These are phyloP conservation scores for Selenicereus undatus DNA, from an alignment of 148 eudicot genomes.

Conservation along the genomic window DNA sequence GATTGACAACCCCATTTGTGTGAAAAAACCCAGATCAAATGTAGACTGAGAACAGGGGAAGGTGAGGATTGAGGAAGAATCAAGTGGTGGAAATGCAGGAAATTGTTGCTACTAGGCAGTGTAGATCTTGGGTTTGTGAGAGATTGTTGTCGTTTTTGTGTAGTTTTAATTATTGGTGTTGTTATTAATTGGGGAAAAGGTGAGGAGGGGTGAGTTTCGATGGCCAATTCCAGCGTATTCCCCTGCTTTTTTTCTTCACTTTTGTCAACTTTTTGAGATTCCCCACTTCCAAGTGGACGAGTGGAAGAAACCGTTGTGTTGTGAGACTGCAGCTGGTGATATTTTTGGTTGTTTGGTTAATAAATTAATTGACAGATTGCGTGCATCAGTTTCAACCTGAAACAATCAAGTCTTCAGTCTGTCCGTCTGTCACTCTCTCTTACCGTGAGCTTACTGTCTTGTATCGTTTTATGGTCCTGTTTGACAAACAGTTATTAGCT, in stretches of 20 bases:
- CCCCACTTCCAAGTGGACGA: slow-evolving; percentile 19
- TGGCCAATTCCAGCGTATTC: not conserved
- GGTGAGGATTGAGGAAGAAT: too few relatives aligned
- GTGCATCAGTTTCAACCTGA: too few relatives aligned
- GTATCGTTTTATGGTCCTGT: too few relatives aligned
- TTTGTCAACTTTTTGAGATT: slow-evolving; percentile 21
- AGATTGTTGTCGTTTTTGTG: not conserved
- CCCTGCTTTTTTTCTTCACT: slow-evolving; percentile 1
- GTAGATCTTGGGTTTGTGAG: not conserved
- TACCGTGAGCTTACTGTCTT: too few relatives aligned
- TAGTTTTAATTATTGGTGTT: not conserved
- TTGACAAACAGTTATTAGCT: too few relatives aligned
- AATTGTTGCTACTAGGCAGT: not conserved
- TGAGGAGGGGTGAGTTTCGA: not conserved
- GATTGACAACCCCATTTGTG: not conserved
- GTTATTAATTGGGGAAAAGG: not conserved
- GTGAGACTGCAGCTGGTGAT: not conserved
- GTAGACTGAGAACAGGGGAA: too few relatives aligned
- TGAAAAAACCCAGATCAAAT: not conserved
- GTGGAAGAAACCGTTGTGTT: not conserved
- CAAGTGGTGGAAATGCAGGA: too few relatives aligned
- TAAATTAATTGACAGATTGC: not conserved
- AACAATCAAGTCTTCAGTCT: too few relatives aligned
- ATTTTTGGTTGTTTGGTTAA: slow-evolving; percentile 7
- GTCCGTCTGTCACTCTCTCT: too few relatives aligned